Base-by-base conservation (phyloP, 1,139 yeast species). In the Diutina scorzettiae region DNA sequence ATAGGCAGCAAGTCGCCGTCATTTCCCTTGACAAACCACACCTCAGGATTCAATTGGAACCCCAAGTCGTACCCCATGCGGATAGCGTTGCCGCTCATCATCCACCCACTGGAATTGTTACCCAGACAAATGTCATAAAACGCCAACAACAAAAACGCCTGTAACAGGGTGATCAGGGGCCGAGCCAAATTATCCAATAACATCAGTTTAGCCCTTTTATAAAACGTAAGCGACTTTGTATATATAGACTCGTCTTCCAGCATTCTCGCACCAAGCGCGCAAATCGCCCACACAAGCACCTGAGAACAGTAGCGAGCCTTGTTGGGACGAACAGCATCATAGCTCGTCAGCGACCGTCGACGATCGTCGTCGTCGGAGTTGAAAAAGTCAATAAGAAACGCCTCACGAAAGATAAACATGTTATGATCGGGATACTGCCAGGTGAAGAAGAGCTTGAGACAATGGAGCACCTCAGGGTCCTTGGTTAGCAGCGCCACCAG, bases 371-470 rank as follows among this genome's bases (percentile, higher is more conserved):
- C 39, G 24, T 34, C 39, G 17, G 27, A 18, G 52, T 71, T 62
- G 57, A 76, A 71, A 54, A 75, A 68, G 43, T 77, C 81, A 45
- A 64, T 66, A 40, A 78, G 57, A 51, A 78, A 78, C n/a, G 81
- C 76, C 51, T 78, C 85, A 45, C 85, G 58, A 50, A 76, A 78
- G 17, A 78, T 66, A 50, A 77, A 78, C 64, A 76, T 67, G 51
- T 74, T 74, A 49, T 75, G 73, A 45, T 76, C 81, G 2, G 83
- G 82, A 48, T 78, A 78, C 46, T 76, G 72, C 81, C 81, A 77
- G 25, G 71, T 70, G 53, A 78, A 78, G 52, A 78, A 78, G 31
- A 73, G 60, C 43, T 74, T 69, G 31, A 78, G 54, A 47, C 79
- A 73, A 41, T 69, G 65, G 27, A 75, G 53, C 46, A 75, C 63